phyloP scores from a whole-genome alignment of 2,329 filamentous ascomycete species.

The Ceratocystis papillata region DNA sequence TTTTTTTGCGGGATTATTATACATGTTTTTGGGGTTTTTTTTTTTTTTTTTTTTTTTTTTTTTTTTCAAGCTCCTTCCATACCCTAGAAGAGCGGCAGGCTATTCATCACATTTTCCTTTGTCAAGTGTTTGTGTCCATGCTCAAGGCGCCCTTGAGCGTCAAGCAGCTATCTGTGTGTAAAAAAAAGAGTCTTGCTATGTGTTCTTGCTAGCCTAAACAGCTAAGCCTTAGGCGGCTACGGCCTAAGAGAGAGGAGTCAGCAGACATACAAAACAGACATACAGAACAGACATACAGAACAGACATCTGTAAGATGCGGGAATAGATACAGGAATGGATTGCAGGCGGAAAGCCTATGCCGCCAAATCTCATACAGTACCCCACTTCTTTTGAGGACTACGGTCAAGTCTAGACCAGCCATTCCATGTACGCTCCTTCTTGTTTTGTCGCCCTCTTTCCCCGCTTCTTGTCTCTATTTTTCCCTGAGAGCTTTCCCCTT shows the following conservation, averaged over 20 bases:
- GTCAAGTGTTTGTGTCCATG: not conserved
- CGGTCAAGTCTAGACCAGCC: not conserved
- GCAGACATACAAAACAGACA: not conserved
- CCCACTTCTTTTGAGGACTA: not conserved
- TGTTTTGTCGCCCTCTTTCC: not conserved
- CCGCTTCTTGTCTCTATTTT: slow-evolving; percentile 10
- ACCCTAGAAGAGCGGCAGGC: not conserved
- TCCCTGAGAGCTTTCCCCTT: not conserved
- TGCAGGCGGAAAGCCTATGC: slow-evolving; percentile 3
- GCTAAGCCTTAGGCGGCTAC: no score
- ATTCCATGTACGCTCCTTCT: slow-evolving; percentile 1
- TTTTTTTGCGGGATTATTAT: no score
- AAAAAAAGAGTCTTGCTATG: not conserved
- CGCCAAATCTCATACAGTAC: not conserved
- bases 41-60: not conserved
- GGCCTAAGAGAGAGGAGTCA: not conserved
- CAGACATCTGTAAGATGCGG: no score
- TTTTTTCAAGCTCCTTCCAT: not conserved
- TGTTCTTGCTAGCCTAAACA: no score
- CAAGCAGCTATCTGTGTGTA: not conserved
- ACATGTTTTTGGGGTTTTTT: no score
- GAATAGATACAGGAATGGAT: not conserved
- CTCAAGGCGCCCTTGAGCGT: not conserved
- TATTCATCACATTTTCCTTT: not conserved
- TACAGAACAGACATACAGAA: not conserved